Conservation (phyloP, 169 alveolate species). For the Cryptosporidium felis region DNA sequence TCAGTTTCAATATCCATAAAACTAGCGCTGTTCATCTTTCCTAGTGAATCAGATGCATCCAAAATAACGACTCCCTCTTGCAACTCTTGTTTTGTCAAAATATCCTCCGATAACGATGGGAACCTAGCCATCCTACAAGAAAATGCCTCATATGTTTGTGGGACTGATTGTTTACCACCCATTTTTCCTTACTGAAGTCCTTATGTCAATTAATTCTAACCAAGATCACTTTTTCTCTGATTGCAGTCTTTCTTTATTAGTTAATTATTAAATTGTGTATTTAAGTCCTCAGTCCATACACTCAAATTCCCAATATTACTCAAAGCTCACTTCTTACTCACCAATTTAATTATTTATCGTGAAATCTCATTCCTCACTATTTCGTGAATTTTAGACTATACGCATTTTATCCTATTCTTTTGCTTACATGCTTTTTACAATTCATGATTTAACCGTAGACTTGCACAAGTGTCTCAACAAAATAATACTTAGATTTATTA, state of each 20-base stretch:
- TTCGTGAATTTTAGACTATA: constrained; percentile 52
- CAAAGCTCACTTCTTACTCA: neutral
- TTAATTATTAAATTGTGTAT: neutral
- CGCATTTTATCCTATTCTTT: constrained; percentile 52
- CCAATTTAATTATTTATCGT: neutral
- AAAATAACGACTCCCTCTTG: constrained; percentile 60
- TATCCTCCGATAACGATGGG: constrained; percentile 55
- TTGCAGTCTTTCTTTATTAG: neutral
- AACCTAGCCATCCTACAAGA: constrained; percentile 34
- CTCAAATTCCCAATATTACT: neutral
- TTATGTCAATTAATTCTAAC: neutral
- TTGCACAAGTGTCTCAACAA: constrained; percentile 17
- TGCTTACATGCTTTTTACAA: constrained; percentile 31
- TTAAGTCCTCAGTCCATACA: constrained; percentile 4
- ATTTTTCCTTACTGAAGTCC: neutral
- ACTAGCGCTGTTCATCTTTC: constrained; percentile 35
- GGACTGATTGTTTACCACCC: constrained; percentile 71
- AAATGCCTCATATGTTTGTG: constrained; percentile 60
- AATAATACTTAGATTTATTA: neutral
- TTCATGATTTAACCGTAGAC: constrained; percentile 40
- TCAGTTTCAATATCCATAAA: constrained; percentile 67
- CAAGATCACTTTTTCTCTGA: neutral
- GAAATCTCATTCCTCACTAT: constrained; percentile 20
- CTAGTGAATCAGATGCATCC: neutral
- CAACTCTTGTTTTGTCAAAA: constrained; percentile 25